Conservation (phyloP, 257 asterid genomes). For the Cordia subcordata region DNA sequence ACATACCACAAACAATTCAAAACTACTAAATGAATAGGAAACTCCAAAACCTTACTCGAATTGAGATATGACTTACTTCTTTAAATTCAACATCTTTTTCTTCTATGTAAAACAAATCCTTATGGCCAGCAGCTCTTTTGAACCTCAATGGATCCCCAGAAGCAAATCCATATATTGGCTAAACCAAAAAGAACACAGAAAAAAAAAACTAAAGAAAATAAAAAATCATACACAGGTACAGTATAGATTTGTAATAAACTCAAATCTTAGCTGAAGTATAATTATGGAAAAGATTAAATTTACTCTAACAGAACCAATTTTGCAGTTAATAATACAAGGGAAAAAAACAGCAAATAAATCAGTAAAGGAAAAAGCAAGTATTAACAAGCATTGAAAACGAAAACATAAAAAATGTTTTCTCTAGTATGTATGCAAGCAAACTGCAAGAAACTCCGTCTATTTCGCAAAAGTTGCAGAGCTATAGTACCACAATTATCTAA, state of each 20-base stretch:
- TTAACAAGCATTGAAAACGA: no score
- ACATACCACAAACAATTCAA: constrained; percentile 11
- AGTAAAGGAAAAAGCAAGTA: not conserved
- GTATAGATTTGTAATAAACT: no score
- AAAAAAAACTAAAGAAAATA: not conserved
- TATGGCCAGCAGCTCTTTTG: constrained; percentile 89
- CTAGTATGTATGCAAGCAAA: no score
- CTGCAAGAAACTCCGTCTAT: no score
- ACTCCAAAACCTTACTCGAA: not conserved
- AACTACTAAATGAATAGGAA: constrained; percentile 5
- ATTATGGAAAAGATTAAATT: no score
- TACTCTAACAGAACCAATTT: no score
- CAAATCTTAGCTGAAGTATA: no score
- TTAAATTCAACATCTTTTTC: constrained; percentile 92
- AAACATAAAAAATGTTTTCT: no score
- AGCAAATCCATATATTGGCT: constrained; percentile 95
- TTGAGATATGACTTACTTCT: constrained; percentile 47
- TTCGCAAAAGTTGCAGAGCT: no score
- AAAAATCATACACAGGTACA: no score
- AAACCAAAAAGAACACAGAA: constrained; percentile 20
- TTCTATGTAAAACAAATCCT: constrained; percentile 83
- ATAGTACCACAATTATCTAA: no score
- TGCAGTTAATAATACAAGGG: no score
- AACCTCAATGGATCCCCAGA: constrained; percentile 83
- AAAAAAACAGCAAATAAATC: not conserved